Percentiles rank a stretch among this genome's conserved stretches.
These are phyloP conservation scores for Candida chauliodis DNA, from an alignment of 805 yeast species.

Conservation along the genomic window DNA sequence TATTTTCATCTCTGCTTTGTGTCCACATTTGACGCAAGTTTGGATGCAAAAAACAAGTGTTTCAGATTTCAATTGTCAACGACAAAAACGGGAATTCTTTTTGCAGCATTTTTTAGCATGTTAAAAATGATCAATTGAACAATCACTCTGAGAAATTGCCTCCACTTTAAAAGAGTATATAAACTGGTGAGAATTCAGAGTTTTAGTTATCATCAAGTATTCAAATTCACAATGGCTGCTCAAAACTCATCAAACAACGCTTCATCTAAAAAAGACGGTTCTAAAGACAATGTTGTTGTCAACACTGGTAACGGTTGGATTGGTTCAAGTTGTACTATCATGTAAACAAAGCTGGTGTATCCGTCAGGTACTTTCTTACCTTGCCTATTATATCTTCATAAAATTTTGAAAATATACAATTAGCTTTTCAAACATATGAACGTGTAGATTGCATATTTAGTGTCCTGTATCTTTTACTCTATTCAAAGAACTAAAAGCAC, in stretches of 20 bases:
- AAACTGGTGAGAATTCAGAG: background rate
- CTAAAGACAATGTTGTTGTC: slow-evolving; percentile 5
- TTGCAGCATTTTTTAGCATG: background rate
- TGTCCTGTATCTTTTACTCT: no score
- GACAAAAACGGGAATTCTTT: background rate
- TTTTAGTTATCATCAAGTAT: no score
- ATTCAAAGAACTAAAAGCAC: no score
- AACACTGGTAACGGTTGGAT: background rate
- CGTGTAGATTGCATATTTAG: no score
- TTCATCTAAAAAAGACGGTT: slow-evolving; percentile 3
- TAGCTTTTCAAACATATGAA: no score
- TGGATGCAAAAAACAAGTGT: no score
- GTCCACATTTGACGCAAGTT: no score
- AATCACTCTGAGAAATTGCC: no score
- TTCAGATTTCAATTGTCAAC: no score
- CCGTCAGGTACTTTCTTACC: background rate
- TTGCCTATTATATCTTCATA: background rate
- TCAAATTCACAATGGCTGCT: slow-evolving; percentile 9
- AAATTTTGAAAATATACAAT: no score
- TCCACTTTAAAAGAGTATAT: background rate
- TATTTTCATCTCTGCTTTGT: no score
- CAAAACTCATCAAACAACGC: slow-evolving; percentile 6
- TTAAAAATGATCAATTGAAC: background rate
- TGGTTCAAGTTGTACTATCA: slow-evolving; percentile 7
- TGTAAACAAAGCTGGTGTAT: slow-evolving; percentile 1